Base-by-base conservation (phyloP, 225 moss, liverwort and hornwort genomes). In the Rhytidiadelphus loreus region DNA sequence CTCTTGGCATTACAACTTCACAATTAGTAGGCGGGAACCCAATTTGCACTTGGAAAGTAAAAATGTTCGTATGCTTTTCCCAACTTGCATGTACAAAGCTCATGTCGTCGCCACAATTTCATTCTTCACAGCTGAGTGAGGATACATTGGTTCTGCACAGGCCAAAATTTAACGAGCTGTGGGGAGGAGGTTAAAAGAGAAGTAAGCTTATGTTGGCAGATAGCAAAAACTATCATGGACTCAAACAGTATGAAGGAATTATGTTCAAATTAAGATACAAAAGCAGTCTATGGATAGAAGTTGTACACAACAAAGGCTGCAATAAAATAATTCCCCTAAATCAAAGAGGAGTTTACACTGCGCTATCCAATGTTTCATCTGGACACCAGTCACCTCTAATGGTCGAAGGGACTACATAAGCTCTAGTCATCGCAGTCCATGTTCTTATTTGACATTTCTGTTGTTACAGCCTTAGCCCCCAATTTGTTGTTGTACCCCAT, bases 371-470 rank as follows among this genome's bases (percentile, higher is more conserved):
- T 86, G 83, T 85, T 48, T 92, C 87, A 80, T 85, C 90, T 83
- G 88, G 85, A 93, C 89, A 90, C 91, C 88, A 94, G 91, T 86
- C 81, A 88, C 88, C 88, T 83, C 87, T 84, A 81, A 39, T 80
- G 76, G 88, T 89, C 79, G n/a, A 88, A 83, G 88, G 83, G 81
- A 93, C 89, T 89, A 89, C 89, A 89, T 68, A 57, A 41, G 85
- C 85, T 84, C 82, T 68, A 77, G 74, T 88, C 91, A 85, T 58
- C 89, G 52, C 84, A 82, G 86, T 86, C 83, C 88, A 84, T 86
- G 87, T 88, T 93, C 89, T 91, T 93, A 89, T 88, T 88, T 89
- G 90, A 90, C 86, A 90, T 84, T 90, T 92, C 89, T 90, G 90
- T 88, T 94, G 92, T 83, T 92, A 92, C 88, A 94, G 91, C 87